Base-by-base conservation (phyloP, 2,329 filamentous ascomycete species). In the Cladophialophora yegresii region DNA sequence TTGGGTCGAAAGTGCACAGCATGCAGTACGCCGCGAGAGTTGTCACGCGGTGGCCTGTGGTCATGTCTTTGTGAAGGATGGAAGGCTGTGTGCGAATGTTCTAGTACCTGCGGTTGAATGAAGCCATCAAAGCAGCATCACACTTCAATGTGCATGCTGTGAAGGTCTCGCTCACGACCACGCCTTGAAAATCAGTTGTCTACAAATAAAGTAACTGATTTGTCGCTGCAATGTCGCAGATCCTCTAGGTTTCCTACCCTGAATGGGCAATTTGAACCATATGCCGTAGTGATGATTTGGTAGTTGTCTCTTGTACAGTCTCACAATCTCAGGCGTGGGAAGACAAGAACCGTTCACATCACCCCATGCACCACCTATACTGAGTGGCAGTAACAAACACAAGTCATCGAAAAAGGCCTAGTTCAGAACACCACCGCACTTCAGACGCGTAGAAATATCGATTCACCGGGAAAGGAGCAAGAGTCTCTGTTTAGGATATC, bases 401-500 rank as follows among this genome's bases (percentile, higher is more conserved):
- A 16, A 40, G n/a, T n/a, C 13, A n/a, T 40, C 4, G 12, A n/a
- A 7, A 2, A 16, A 4, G 6, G 12, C 12, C 3, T 7, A 16
- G 0, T 7, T 40, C 16, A 5, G 4, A 6, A 8, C 13, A 6
- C 16, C 1, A 4, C 7, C 0, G 36, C 1, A 16, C 5, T n/a
- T 6, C 33, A 40, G 16, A n/a, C n/a, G 4, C 16, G 36, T 8
- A 43, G 16, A 43, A 43, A 16, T 2, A n/a, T n/a, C 16, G n/a
- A 7, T 40, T 2, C 3, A n/a, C 6, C 1, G 16, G 1, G 8
- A 43, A 9, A 30, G 20, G 13, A 57, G 10, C 10, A 13, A 23
- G 1, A 23, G 16, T n/a, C 13, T 7, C 9, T 49, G 33, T 30
- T 55, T 20, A 40, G 32, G 8, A 43, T 59, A 57, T 67, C 58